Base-by-base conservation (phyloP, 2,329 filamentous ascomycete genomes). In the Trichophyton mentagrophytes region DNA sequence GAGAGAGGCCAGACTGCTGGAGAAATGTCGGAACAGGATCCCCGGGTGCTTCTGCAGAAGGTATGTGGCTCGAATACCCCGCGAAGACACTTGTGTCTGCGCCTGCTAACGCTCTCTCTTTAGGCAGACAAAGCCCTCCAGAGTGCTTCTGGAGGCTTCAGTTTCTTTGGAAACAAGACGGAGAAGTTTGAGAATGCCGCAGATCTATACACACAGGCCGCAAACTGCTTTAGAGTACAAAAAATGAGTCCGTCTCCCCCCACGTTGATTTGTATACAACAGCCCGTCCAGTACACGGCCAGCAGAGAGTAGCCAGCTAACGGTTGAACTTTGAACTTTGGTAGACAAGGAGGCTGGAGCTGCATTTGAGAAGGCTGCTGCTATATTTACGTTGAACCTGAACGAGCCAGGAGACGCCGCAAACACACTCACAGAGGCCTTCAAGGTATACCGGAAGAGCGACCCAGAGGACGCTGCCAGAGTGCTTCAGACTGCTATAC, bases 331-430 rank as follows among this genome's bases (percentile, higher is more conserved):
- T 55, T 2, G 22, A 22, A n/a, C n/a, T n/a, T n/a, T 22, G 46
- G 47, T 47, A 93, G 90, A 86, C 76, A 85, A 86, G 71, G 90
- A 95, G 76, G 90, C 92, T 13, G 92, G 90, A 22, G 82, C 87
- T 69, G 86, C 90, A 11, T 95, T 96, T 66, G 90, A 96, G 73
- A 83, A 86, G 73, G 90, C 90, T 11, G 92, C 90, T n/a, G 75
- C 82, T 49, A 85, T 97, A 62, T 89, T 95, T 73, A 82, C 78
- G 57, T 81, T 85, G 66, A 86, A 91, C 68, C 82, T 97, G 58
- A 95, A 90, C 71, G 91, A 97, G 71, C 89, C 88, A 47, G 89
- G 95, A 72, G 93, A 97, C 71, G 90, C 90, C 56, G 91, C 92
- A 65, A 95, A 95, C 75, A 87, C 87, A 56, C 79, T 90, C 63